These are phyloP conservation scores for Pyrus betulifolia DNA, from an alignment of 306 rosid genomes.

Conservation along the genomic window DNA sequence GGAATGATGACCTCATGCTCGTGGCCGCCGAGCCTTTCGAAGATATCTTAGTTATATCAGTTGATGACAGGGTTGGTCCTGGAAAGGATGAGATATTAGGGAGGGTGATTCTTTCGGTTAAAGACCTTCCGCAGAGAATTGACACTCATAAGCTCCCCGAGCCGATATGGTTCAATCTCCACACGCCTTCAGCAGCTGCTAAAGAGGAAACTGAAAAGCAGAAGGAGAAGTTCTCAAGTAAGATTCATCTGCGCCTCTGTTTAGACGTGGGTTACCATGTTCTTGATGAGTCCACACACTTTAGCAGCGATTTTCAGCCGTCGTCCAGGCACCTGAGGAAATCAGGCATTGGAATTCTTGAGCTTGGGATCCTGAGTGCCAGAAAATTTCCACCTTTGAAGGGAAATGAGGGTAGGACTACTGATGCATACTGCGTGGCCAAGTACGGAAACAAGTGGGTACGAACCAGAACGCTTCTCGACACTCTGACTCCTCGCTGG, in stretches of 20 bases:
- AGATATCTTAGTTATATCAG: constrained; percentile 47
- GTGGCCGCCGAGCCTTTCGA: constrained; percentile 92
- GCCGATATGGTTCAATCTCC: constrained; percentile 69
- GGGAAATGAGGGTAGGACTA: constrained; percentile 56
- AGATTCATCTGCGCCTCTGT: constrained; percentile 66
- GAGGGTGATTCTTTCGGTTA: constrained; percentile 44
- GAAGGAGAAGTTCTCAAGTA: constrained; percentile 87
- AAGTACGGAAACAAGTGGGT: constrained; percentile 97
- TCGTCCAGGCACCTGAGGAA: constrained; percentile 63
- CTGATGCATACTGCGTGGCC: constrained; percentile 90
- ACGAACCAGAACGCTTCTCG: constrained; percentile 75
- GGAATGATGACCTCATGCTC: constrained; percentile 87
- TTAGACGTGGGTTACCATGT: constrained; percentile 81
- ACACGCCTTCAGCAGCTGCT: constrained; percentile 30
- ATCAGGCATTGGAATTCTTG: constrained; percentile 68
- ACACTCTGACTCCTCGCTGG: constrained; percentile 75
- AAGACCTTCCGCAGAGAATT: constrained; percentile 34
- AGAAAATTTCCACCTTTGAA: constrained; percentile 73
- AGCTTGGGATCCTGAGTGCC: constrained; percentile 84
- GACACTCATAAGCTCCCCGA: constrained; percentile 62
- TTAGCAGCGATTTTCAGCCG: constrained; percentile 93
- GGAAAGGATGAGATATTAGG: constrained; percentile 60
- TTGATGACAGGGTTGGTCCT: constrained; percentile 58
- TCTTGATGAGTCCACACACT: constrained; percentile 87
- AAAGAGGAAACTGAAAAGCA: constrained; percentile 50